Conservation (phyloP, 2,329 filamentous ascomycete genomes). For the Leptographium radiaticola region DNA sequence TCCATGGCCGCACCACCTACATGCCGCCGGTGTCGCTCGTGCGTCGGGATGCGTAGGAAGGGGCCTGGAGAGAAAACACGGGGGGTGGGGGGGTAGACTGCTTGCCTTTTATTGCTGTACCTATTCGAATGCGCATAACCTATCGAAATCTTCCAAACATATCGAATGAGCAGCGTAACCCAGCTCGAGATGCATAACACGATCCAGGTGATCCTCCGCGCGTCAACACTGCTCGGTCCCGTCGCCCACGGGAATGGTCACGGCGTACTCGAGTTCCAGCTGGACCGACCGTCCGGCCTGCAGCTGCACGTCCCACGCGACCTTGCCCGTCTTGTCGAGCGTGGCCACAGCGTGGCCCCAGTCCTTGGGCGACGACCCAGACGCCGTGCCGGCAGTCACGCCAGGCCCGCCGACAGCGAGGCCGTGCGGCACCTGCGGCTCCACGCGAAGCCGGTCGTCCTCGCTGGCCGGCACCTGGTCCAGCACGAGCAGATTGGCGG, state of each 20-base stretch:
- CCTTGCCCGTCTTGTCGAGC: slow-evolving; percentile 43
- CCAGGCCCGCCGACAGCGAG: slow-evolving; percentile 25
- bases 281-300: slow-evolving; percentile 44
- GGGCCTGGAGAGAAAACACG: neutral
- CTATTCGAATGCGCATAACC: too few relatives aligned
- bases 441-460: slow-evolving; percentile 42
- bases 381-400: slow-evolving; percentile 14
- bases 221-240: slow-evolving; percentile 15
- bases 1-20: slow-evolving; percentile 15
- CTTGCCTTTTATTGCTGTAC: too few relatives aligned
- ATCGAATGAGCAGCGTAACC: too few relatives aligned
- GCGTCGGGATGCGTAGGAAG: slow-evolving; percentile 4
- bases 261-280: slow-evolving; percentile 48
- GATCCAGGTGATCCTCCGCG: too few relatives aligned
- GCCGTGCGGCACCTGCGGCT: slow-evolving; percentile 34
- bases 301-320: slow-evolving; percentile 45
- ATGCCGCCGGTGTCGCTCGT: slow-evolving; percentile 13
- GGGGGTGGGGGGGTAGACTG: too few relatives aligned
- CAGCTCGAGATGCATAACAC: too few relatives aligned
- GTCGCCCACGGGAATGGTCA: slow-evolving; percentile 40
- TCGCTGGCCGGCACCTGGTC: slow-evolving; percentile 51
- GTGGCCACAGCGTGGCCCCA: slow-evolving; percentile 42
- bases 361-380: slow-evolving; percentile 18
- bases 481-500: slow-evolving; percentile 34
- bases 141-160: too few relatives aligned